Percentiles rank a stretch among this genome's conserved stretches.
These are phyloP conservation scores for Colletotrichum plurivorum DNA, from an alignment of 2,329 filamentous ascomycete species.

Conservation along the genomic window DNA sequence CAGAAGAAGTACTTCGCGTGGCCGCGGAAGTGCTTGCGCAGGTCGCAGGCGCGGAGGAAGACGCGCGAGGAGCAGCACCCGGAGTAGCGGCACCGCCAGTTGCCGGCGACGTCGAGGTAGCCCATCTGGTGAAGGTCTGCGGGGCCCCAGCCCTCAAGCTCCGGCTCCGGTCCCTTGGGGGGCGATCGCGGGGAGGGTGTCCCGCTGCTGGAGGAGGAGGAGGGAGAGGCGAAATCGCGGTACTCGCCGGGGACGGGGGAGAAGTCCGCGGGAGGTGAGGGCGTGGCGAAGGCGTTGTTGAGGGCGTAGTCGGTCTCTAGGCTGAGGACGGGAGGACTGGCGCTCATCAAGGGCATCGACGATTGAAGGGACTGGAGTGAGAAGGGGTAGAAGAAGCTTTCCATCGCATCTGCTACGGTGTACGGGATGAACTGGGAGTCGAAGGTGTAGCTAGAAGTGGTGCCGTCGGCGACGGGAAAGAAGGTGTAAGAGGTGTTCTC, in stretches of 20 bases:
- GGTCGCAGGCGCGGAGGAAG: slow-evolving; percentile 30
- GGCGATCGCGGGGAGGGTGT: slow-evolving; percentile 5
- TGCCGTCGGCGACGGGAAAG: slow-evolving; percentile 12
- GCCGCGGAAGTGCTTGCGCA: slow-evolving; percentile 33
- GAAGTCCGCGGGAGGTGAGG: slow-evolving; percentile 13
- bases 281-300: background rate
- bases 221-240: background rate
- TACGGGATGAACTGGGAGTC: slow-evolving; percentile 30
- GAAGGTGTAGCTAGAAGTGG: slow-evolving; percentile 7
- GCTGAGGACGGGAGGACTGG: background rate
- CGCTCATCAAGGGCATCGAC: slow-evolving; percentile 14
- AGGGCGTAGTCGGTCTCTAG: background rate
- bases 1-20: slow-evolving; percentile 37
- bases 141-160: slow-evolving; percentile 17
- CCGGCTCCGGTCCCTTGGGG: slow-evolving; percentile 9
- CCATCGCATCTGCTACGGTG: slow-evolving; percentile 7
- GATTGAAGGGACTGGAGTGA: slow-evolving; percentile 10
- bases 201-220: slow-evolving; percentile 7
- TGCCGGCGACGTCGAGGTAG: slow-evolving; percentile 33
- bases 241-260: slow-evolving; percentile 18
- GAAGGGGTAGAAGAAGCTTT: slow-evolving; percentile 26
- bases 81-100: slow-evolving; percentile 32
- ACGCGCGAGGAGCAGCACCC: slow-evolving; percentile 34
- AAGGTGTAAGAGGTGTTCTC: slow-evolving; percentile 24
- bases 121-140: slow-evolving; percentile 29